Evolutionary conservation across 345 rosid species (phyloP).

Genomic region (Eucalyptus rudis): DNA sequence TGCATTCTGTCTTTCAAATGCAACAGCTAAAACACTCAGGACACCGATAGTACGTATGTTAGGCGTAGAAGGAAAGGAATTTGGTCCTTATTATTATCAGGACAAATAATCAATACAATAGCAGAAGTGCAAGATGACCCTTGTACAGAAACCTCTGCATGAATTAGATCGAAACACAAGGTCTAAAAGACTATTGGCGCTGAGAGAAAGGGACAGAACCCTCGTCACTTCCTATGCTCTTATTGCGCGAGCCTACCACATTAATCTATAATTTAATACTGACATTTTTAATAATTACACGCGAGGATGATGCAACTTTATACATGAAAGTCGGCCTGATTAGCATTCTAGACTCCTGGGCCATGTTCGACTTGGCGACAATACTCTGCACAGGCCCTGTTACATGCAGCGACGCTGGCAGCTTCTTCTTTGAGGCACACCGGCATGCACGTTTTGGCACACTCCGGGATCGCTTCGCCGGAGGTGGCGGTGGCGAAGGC

Average conservation of each 20-base stretch:
- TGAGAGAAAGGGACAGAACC: background rate
- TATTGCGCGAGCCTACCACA: background rate
- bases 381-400: background rate
- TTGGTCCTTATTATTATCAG: background rate
- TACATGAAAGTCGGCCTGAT: background rate
- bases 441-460: background rate
- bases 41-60: background rate
- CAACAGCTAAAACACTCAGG: background rate
- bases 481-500: background rate
- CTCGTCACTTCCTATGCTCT: background rate
- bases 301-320: background rate
- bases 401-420: background rate
- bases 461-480: background rate
- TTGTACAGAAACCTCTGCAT: background rate
- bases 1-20: background rate
- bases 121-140: background rate
- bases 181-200: background rate
- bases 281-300: background rate
- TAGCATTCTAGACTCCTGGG: background rate
- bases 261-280: background rate
- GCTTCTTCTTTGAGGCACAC: background rate
- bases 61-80: background rate
- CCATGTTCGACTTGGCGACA: background rate
- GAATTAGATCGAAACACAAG: background rate
- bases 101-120: background rate